A percentile compares a stretch with the other conserved stretches of the same genome.
phyloP scores from a whole-genome alignment of 1,284 basidiomycete species.

The Inonotus obliquus region DNA sequence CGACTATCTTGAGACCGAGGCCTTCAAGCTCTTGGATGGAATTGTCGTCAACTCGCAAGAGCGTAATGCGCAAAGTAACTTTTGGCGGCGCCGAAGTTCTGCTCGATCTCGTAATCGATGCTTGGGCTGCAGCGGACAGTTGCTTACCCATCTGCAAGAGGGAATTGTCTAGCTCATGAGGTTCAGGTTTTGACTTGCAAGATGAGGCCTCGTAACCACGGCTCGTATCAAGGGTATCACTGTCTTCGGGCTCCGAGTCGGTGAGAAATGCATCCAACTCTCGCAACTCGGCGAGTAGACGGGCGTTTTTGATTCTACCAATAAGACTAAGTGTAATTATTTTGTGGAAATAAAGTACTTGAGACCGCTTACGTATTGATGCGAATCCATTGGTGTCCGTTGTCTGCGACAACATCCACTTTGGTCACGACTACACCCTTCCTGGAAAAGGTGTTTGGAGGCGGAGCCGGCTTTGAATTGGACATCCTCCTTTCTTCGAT shows the following conservation, averaged over 20 bases:
- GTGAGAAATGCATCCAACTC: constrained; percentile 80
- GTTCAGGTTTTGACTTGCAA: constrained; percentile 13
- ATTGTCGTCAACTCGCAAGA: constrained; percentile 45
- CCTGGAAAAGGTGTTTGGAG: constrained; percentile 15
- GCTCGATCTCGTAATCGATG: not conserved
- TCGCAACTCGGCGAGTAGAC: constrained; percentile 72
- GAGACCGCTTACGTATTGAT: constrained; percentile 73
- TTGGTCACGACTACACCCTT: constrained; percentile 49
- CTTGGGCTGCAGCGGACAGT: constrained; percentile 54
- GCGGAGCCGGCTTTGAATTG: constrained; percentile 17
- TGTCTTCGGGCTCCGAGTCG: constrained; percentile 52
- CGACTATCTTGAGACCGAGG: constrained; percentile 3
- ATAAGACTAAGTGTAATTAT: not conserved
- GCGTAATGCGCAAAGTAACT: constrained; percentile 64
- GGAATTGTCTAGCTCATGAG: constrained; percentile 67
- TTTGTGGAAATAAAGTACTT: not conserved
- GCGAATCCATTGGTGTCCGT: constrained; percentile 71
- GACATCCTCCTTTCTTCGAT: not conserved
- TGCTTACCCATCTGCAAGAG: constrained; percentile 56
- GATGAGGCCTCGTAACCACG: constrained; percentile 28
- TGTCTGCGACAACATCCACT: constrained; percentile 74
- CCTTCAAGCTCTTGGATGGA: not conserved
- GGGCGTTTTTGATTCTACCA: constrained; percentile 65
- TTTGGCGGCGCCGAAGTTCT: constrained; percentile 29
- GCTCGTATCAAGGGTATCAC: constrained; percentile 31